These are phyloP conservation scores for Neocatenulostroma microsporum DNA, from an alignment of 2,329 filamentous ascomycete species.

Conservation along the genomic window DNA sequence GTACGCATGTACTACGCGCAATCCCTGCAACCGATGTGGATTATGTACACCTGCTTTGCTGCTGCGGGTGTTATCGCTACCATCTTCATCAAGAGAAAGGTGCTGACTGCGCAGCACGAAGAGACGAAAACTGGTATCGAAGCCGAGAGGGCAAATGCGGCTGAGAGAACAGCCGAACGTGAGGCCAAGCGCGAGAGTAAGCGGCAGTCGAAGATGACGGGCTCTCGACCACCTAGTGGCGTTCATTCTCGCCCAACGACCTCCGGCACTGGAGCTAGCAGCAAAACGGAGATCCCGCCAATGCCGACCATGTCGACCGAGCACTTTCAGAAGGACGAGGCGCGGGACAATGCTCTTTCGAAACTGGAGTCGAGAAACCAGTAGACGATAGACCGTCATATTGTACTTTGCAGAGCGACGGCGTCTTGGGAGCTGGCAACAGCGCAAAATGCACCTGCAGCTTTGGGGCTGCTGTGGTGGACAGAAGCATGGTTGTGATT, in stretches of 20 bases:
- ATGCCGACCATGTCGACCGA: constrained; percentile 7
- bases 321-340: constrained; percentile 3
- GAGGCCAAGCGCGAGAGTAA: constrained; percentile 16
- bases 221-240: too few relatives aligned
- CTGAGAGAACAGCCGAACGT: constrained; percentile 16
- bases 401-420: too few relatives aligned
- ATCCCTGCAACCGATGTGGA: constrained; percentile 43
- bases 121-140: constrained; percentile 45
- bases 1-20: constrained; percentile 38
- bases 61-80: constrained; percentile 32
- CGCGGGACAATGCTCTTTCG: neutral
- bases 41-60: constrained; percentile 39
- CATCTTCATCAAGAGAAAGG: constrained; percentile 36
- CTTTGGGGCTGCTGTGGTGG: too few relatives aligned
- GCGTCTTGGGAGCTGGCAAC: too few relatives aligned
- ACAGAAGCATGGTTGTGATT: too few relatives aligned
- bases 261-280: too few relatives aligned
- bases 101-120: constrained; percentile 36
- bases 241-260: too few relatives aligned
- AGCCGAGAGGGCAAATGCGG: constrained; percentile 33
- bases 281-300: constrained; percentile 4
- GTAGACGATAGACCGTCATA: too few relatives aligned
- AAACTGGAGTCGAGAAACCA: constrained; percentile 4
- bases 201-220: constrained; percentile 7
- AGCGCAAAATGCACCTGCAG: too few relatives aligned